Evolutionary conservation across 1,139 yeast genomes (phyloP).

Genomic region (Candida sanyaensis): DNA sequence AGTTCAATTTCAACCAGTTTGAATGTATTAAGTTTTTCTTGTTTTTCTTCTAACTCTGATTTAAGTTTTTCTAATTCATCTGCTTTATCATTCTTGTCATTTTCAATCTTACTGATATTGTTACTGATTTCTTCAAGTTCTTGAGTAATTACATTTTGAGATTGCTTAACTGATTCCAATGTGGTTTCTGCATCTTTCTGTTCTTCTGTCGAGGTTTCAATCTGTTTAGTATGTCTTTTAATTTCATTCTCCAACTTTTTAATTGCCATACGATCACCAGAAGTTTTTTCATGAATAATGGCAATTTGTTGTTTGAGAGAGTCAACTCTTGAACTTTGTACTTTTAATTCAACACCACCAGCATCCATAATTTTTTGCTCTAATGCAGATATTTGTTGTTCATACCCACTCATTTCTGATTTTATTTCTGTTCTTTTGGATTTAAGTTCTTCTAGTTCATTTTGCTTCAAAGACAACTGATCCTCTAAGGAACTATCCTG

Average conservation of each 20-base stretch:
- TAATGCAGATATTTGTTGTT: slow-evolving; percentile 55
- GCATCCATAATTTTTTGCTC: slow-evolving; percentile 85
- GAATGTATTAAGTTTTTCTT: slow-evolving; percentile 57
- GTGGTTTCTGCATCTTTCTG: slow-evolving; percentile 32
- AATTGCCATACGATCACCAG: slow-evolving; percentile 59
- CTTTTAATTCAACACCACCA: slow-evolving; percentile 84
- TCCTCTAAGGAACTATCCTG: slow-evolving; percentile 26
- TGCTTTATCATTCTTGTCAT: slow-evolving; percentile 34
- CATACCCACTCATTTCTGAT: slow-evolving; percentile 59
- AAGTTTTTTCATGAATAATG: slow-evolving; percentile 58
- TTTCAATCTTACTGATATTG: slow-evolving; percentile 24
- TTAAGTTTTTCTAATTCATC: slow-evolving; percentile 40
- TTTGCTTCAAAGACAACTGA: slow-evolving; percentile 42
- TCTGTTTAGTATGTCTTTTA: slow-evolving; percentile 51
- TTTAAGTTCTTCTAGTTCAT: slow-evolving; percentile 33
- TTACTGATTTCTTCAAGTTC: slow-evolving; percentile 36
- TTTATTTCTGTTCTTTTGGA: slow-evolving; percentile 47
- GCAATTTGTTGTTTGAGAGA: slow-evolving; percentile 71
- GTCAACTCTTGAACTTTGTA: slow-evolving; percentile 82
- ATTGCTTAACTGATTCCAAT: slow-evolving; percentile 25
- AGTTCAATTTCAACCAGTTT: slow-evolving; percentile 73
- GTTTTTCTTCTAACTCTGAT: slow-evolving; percentile 50
- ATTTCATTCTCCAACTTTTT: slow-evolving; percentile 71
- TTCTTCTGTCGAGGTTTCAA: slow-evolving; percentile 46
- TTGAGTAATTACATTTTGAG: slow-evolving; percentile 34